Evolutionary conservation across 2,329 filamentous ascomycete species (phyloP).

Genomic region (Colletotrichum viniferum): DNA sequence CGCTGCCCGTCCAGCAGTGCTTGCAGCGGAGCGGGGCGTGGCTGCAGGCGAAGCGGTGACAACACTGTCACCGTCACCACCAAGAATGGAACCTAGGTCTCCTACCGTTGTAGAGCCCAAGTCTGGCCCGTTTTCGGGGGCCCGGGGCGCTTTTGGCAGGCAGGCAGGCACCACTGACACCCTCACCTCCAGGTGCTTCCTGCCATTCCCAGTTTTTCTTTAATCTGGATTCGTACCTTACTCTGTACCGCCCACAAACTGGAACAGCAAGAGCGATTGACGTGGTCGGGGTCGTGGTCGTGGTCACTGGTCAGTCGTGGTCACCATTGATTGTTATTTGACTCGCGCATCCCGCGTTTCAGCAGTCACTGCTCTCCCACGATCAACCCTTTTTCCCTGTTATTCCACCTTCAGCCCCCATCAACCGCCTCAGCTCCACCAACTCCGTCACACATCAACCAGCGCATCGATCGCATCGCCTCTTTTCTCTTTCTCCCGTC

Average conservation of each 20-base stretch:
- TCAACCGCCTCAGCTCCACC: neutral
- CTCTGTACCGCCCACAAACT: neutral
- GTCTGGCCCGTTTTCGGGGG: neutral
- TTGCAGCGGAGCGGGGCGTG: neutral
- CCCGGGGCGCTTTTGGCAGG: neutral
- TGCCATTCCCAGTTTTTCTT: neutral
- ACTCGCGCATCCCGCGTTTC: constrained; percentile 15
- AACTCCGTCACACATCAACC: neutral
- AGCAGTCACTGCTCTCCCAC: neutral
- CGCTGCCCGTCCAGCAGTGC: neutral
- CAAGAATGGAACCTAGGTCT: too few species aligned
- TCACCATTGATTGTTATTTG: constrained; percentile 1
- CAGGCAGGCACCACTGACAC: neutral
- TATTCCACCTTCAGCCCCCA: neutral
- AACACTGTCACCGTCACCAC: neutral
- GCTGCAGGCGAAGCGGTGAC: neutral
- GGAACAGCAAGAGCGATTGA: neutral
- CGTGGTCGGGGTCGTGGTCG: too few species aligned
- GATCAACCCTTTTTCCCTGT: neutral
- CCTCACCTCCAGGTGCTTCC: neutral
- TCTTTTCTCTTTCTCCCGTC: neutral
- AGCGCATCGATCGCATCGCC: neutral
- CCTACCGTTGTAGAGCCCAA: neutral
- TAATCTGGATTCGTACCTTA: neutral
- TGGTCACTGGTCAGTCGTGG: neutral